Evolutionary conservation across 129 eudicot species (phyloP).

Genomic region (Centrapalus pauciflorus): DNA sequence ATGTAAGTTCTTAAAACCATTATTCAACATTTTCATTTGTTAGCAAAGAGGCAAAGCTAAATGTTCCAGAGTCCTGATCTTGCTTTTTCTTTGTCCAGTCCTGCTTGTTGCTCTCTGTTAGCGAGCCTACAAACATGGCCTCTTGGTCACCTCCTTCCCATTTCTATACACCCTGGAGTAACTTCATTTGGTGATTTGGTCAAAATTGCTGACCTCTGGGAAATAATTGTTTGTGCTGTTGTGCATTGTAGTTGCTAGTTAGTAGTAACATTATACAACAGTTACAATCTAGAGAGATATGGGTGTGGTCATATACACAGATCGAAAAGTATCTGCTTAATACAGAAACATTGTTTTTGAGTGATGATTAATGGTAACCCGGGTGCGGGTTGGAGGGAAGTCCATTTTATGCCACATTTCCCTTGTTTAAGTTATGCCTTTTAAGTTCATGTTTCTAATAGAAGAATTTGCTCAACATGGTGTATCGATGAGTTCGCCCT

Average conservation of each 20-base stretch:
- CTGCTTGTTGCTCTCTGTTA: neutral
- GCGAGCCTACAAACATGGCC: neutral
- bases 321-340: neutral
- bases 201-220: neutral
- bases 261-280: neutral
- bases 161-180: neutral
- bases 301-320: neutral
- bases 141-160: neutral
- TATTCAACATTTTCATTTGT: neutral
- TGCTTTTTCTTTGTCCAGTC: neutral
- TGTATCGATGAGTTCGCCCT: neutral
- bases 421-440: neutral
- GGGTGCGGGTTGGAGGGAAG: neutral
- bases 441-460: neutral
- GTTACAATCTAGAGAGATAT: too few relatives aligned
- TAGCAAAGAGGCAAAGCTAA: neutral
- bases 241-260: neutral
- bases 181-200: neutral
- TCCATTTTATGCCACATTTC: neutral
- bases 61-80: neutral
- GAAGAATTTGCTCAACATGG: neutral
- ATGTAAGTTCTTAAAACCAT: constrained; percentile 50
- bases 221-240: neutral
- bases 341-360: neutral
- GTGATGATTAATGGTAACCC: neutral